phyloP scores from a whole-genome alignment of 106 monocot genomes.

The Apostasia ramifera region DNA sequence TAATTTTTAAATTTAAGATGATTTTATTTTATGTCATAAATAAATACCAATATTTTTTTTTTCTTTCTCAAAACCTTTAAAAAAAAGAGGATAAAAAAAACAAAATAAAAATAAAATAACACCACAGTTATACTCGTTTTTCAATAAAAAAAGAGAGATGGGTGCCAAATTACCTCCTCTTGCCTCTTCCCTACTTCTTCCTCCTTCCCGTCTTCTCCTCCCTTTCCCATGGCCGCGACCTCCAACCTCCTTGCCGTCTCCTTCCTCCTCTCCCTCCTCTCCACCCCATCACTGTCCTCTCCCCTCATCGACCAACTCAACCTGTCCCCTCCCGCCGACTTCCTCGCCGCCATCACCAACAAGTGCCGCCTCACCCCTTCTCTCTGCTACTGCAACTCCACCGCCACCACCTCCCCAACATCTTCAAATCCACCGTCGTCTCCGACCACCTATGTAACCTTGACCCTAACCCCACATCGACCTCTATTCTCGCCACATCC shows the following conservation, averaged over 20 bases:
- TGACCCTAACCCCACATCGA: constrained; percentile 13
- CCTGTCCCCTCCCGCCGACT: constrained; percentile 14
- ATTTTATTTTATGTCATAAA: too few relatives aligned
- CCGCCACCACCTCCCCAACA: constrained; percentile 7
- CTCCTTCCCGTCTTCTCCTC: too few relatives aligned
- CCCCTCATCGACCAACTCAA: constrained; percentile 16
- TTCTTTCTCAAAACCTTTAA: too few relatives aligned
- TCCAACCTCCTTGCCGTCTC: neutral
- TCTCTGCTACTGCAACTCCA: constrained; percentile 26
- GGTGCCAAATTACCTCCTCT: too few relatives aligned
- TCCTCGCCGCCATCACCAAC: constrained; percentile 4
- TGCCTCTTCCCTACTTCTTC: too few relatives aligned
- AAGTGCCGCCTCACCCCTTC: constrained; percentile 11
- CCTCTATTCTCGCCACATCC: neutral
- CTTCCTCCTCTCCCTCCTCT: constrained; percentile 2
- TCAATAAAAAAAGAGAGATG: too few relatives aligned
- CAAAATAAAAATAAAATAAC: too few relatives aligned
- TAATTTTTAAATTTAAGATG: too few relatives aligned
- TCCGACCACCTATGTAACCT: constrained; percentile 12
- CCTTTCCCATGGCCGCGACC: neutral
- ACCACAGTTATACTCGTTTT: too few relatives aligned
- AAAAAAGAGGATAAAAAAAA: too few relatives aligned
- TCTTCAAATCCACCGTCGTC: constrained; percentile 21
- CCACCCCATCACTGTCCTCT: neutral
- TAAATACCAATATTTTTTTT: too few relatives aligned